Percentiles rank a stretch among this genome's conserved stretches.
Evolutionary conservation across 75 land plant genomes (phyloP).

Genomic region (Chamaecyparis obtusa): DNA sequence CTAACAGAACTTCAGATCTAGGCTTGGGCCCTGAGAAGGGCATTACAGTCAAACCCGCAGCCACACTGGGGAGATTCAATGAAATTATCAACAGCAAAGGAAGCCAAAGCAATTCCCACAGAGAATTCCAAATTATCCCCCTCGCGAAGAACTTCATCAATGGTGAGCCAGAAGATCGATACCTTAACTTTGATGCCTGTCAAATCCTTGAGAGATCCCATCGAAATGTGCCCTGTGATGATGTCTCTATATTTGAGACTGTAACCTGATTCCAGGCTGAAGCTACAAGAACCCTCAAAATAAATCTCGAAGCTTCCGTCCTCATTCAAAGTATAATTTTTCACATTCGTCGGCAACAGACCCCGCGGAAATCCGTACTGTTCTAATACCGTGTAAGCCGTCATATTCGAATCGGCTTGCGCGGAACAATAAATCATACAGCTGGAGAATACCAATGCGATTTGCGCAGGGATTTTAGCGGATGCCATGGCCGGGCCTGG

Average conservation of each 20-base stretch:
- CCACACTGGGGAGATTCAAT: slow-evolving; percentile 33
- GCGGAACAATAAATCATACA: background rate
- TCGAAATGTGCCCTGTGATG: slow-evolving; percentile 26
- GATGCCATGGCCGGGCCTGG: background rate
- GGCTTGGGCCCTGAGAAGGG: background rate
- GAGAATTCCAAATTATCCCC: slow-evolving; percentile 29
- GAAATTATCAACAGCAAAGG: slow-evolving; percentile 32
- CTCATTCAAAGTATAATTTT: slow-evolving; percentile 27
- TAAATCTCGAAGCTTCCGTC: slow-evolving; percentile 42
- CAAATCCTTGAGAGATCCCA: slow-evolving; percentile 21
- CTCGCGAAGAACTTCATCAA: slow-evolving; percentile 12
- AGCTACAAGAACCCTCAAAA: slow-evolving; percentile 32
- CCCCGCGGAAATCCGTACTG: slow-evolving; percentile 45
- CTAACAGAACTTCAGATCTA: background rate
- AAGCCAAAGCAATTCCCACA: slow-evolving; percentile 31
- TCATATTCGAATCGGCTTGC: background rate
- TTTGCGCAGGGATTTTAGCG: background rate
- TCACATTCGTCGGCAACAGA: slow-evolving; percentile 40
- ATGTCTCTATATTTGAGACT: slow-evolving; percentile 17
- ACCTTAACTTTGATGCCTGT: slow-evolving; percentile 44
- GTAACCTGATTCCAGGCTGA: slow-evolving; percentile 28
- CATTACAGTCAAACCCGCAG: slow-evolving; percentile 18
- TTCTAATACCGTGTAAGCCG: slow-evolving; percentile 42
- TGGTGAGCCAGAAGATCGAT: slow-evolving; percentile 33
- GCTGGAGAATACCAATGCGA: background rate